Conservation (phyloP, 768 basidiomycete genomes). For the Rhizopogon salebrosus region DNA sequence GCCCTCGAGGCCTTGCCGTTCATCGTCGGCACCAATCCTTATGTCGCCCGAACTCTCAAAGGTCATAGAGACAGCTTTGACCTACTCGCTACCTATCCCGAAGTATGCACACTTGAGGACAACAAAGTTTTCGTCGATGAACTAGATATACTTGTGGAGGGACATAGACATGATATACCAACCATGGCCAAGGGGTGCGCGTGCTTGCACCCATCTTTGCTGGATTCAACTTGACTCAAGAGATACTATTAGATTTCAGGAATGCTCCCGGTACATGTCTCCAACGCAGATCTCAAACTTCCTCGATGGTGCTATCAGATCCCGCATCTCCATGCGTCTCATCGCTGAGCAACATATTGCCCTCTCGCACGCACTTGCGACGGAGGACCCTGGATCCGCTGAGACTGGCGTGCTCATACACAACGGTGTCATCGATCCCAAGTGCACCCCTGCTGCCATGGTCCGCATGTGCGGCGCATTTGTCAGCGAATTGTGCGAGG, state of each 20-base stretch:
- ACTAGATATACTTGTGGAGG: constrained; percentile 66
- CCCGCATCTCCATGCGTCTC: constrained; percentile 80
- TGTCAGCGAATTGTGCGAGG: constrained; percentile 79
- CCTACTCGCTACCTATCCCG: constrained; percentile 61
- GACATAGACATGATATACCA: constrained; percentile 84
- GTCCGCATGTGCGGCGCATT: constrained; percentile 78
- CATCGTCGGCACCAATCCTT: constrained; percentile 87
- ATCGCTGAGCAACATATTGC: constrained; percentile 92
- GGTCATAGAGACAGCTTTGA: constrained; percentile 68
- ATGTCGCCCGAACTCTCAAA: constrained; percentile 66
- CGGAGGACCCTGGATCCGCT: constrained; percentile 20
- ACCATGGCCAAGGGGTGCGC: constrained; percentile 83
- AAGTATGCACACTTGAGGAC: constrained; percentile 60
- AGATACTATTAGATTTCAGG: constrained; percentile 60
- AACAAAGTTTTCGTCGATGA: constrained; percentile 65
- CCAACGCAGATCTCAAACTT: constrained; percentile 75
- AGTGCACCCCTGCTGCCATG: constrained; percentile 69
- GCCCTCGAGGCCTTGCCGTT: constrained; percentile 76
- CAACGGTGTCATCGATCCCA: constrained; percentile 71
- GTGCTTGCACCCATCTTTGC: constrained; percentile 8
- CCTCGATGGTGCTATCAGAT: constrained; percentile 79
- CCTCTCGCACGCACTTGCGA: constrained; percentile 61
- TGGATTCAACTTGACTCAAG: background rate
- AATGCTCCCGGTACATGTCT: constrained; percentile 80
- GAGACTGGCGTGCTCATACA: constrained; percentile 29